Evolutionary conservation across 257 asterid genomes (phyloP).

Genomic region (Ballota nigra): DNA sequence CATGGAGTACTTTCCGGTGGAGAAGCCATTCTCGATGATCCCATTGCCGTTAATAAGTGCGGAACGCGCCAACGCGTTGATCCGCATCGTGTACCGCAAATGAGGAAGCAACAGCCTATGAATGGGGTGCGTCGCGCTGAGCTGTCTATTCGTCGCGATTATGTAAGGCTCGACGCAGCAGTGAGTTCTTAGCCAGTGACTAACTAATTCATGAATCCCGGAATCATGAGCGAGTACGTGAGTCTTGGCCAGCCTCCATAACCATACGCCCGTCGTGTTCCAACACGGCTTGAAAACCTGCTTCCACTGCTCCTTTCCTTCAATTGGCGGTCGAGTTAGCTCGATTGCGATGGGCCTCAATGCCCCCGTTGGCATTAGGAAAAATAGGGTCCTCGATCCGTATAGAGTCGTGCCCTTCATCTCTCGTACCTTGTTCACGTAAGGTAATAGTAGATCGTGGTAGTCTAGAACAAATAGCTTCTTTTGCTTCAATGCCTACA

Average conservation of each 20-base stretch:
- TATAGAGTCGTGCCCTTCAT: constrained; percentile 55
- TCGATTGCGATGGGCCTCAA: constrained; percentile 74
- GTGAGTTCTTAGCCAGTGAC: constrained; percentile 88
- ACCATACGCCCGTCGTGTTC: constrained; percentile 64
- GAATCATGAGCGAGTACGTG: constrained; percentile 80
- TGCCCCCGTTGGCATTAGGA: constrained; percentile 41
- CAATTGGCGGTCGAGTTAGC: constrained; percentile 57
- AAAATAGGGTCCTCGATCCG: constrained; percentile 76
- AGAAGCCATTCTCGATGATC: constrained; percentile 46
- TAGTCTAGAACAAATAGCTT: constrained; percentile 65
- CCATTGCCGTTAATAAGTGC: constrained; percentile 57
- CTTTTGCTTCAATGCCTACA: constrained; percentile 65
- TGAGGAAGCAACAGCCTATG: constrained; percentile 67
- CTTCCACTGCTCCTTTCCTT: constrained; percentile 62
- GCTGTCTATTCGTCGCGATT: constrained; percentile 65
- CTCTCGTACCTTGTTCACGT: constrained; percentile 58
- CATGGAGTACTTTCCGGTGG: constrained; percentile 50
- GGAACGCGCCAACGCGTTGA: constrained; percentile 70
- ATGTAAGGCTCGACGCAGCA: constrained; percentile 74
- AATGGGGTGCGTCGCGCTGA: constrained; percentile 82
- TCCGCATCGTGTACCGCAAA: constrained; percentile 86
- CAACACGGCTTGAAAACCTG: constrained; percentile 40
- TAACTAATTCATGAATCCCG: constrained; percentile 63
- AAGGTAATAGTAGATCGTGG: constrained; percentile 70
- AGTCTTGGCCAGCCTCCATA: constrained; percentile 74